A percentile compares a stretch with the other conserved stretches of the same genome.
These are phyloP conservation scores for Suillus decipiens DNA, from an alignment of 768 basidiomycete species.

Conservation along the genomic window DNA sequence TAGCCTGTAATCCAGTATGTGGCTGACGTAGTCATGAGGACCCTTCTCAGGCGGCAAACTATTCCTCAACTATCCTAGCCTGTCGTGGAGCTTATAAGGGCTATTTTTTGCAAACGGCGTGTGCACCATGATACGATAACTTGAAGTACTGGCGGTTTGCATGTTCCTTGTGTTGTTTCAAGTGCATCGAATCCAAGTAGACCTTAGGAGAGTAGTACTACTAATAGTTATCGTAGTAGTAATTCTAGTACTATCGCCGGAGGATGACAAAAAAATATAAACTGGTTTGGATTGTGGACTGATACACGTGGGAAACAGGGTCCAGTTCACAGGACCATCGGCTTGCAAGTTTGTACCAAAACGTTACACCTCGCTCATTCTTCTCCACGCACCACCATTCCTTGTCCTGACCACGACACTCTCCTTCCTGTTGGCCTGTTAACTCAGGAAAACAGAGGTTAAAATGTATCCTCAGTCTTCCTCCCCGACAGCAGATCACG, in stretches of 20 bases:
- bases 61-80: neutral
- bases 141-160: neutral
- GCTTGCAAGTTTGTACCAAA: constrained; percentile 2
- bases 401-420: constrained; percentile 21
- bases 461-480: constrained; percentile 55
- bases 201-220: neutral
- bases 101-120: neutral
- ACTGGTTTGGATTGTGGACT: constrained; percentile 16
- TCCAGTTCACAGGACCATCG: constrained; percentile 16
- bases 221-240: neutral
- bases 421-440: constrained; percentile 16
- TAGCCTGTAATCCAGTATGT: neutral
- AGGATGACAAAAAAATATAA: constrained; percentile 4
- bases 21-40: constrained; percentile 9
- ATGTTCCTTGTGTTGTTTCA: neutral
- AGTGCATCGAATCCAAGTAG: neutral
- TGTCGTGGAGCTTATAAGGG: neutral
- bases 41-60: neutral
- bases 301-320: constrained; percentile 27
- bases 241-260: neutral
- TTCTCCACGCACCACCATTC: constrained; percentile 14
- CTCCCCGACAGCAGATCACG: constrained; percentile 60
- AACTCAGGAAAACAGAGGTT: constrained; percentile 18
- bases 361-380: constrained; percentile 1
- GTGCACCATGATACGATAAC: neutral